Evolutionary conservation across 2,329 filamentous ascomycete genomes (phyloP).

Genomic region (Fusarium aywerte): DNA sequence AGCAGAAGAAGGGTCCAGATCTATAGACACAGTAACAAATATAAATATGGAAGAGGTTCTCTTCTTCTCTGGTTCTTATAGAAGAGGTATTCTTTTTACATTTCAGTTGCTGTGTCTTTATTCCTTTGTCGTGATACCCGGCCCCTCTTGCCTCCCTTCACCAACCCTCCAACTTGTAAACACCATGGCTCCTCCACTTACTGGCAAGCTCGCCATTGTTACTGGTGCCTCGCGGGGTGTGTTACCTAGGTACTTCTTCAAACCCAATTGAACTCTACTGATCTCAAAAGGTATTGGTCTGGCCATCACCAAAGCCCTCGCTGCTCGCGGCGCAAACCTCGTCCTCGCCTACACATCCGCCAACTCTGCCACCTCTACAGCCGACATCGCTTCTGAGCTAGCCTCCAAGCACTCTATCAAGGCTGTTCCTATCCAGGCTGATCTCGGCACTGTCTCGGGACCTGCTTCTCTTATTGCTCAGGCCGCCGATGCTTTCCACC

Average conservation of each 20-base stretch:
- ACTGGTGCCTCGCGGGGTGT: constrained; percentile 83
- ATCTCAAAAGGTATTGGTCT: constrained; percentile 38
- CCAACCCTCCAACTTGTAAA: neutral
- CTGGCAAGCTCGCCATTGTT: constrained; percentile 81
- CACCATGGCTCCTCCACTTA: constrained; percentile 59
- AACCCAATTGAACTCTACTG: neutral
- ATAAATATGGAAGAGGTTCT: constrained; percentile 16
- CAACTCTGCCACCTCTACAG: constrained; percentile 34
- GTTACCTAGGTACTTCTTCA: constrained; percentile 5
- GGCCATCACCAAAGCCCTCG: constrained; percentile 42
- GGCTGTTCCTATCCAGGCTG: constrained; percentile 73
- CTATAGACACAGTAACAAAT: neutral
- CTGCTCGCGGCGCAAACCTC: constrained; percentile 45
- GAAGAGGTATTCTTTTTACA: neutral
- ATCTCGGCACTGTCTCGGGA: constrained; percentile 39
- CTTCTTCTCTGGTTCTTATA: neutral
- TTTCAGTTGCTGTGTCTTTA: neutral
- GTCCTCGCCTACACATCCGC: constrained; percentile 43
- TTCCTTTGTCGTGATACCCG: constrained; percentile 13
- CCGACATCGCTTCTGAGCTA: constrained; percentile 40
- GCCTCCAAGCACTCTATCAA: constrained; percentile 64
- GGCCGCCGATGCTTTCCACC: constrained; percentile 39
- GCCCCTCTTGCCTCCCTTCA: neutral
- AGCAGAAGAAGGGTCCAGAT: neutral
- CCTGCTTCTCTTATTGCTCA: constrained; percentile 42